A percentile compares a stretch with the other conserved stretches of the same genome.
Evolutionary conservation across 768 basidiomycete species (phyloP).

Genomic region (Steccherinum ochraceum): DNA sequence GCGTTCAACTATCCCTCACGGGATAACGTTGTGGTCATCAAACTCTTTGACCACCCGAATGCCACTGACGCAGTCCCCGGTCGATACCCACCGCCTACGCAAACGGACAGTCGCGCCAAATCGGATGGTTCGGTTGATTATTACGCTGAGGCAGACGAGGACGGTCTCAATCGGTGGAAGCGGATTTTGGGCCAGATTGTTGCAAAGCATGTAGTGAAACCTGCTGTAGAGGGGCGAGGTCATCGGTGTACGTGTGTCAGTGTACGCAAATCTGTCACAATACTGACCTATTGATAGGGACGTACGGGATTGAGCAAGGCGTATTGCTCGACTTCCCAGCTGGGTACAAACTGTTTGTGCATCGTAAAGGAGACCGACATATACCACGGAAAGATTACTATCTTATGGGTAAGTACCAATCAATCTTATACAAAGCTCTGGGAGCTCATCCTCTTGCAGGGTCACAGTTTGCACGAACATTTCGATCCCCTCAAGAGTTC

Average conservation of each 20-base stretch:
- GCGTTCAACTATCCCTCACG: background rate
- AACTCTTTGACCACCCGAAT: background rate
- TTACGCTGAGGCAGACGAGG: conserved; percentile 11
- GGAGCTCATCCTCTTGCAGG: conserved; percentile 11
- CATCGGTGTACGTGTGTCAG: conserved; percentile 9
- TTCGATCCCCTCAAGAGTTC: conserved; percentile 22
- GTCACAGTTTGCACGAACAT: conserved; percentile 9
- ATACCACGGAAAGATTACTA: conserved; percentile 16
- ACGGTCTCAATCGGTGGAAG: conserved; percentile 11
- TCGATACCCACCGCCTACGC: background rate
- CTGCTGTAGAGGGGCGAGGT: conserved; percentile 5
- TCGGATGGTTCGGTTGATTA: conserved; percentile 11
- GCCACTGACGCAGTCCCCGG: background rate
- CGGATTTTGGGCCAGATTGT: conserved; percentile 14
- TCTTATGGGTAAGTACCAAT: conserved; percentile 14
- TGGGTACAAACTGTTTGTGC: conserved; percentile 16
- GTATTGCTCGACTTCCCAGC: conserved; percentile 12
- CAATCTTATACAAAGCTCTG: background rate
- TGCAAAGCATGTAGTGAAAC: conserved; percentile 9
- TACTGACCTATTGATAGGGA: background rate
- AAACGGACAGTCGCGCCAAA: background rate
- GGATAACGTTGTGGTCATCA: background rate
- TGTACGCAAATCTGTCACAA: background rate
- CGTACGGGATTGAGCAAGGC: background rate
- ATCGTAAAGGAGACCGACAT: conserved; percentile 17